Base-by-base conservation (phyloP, 2,329 filamentous ascomycete species). In the Botrytis fabae region DNA sequence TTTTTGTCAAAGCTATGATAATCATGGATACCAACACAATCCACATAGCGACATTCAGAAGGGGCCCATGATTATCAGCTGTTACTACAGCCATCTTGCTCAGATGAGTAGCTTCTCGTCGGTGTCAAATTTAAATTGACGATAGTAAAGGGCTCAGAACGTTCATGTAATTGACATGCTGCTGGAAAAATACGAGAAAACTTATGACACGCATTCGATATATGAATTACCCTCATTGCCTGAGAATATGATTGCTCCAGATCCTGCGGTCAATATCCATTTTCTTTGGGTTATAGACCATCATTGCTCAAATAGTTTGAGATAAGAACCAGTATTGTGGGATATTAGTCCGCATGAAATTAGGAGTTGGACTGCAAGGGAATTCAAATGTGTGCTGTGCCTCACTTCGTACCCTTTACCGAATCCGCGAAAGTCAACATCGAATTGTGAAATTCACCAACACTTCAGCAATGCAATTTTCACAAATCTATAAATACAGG, bases 21-120 rank as follows among this genome's bases (percentile, higher is more conserved):
- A 71, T n/a, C 72, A 71, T 71, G 20, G 69, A 61, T n/a, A 66
- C 60, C 22, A 73, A 22, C 10, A 64, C 64, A 48, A 71, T 63
- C 72, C 68, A 73, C 61, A 59, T 64, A 32, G 60, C 61, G 28
- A 73, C 38, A 51, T 71, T 71, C 18, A 66, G 22, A 20, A 71
- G 59, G 16, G 72, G 68, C 2, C 72, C 72, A 46, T 73, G 66
- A 42, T 64, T 44, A n/a, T 71, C 68, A 5, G 48, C 38, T 4
- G 70, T 71, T 25, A 70, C 38, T 18, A 42, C 42, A 22, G 69
- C 48, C 72, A 71, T 73, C 28, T 48, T 72, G 38, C 9, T n/a
- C 35, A 18, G 14, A 62, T 38, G 9, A 40, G 25, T 62, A 40
- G 12, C 38, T 28, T 20, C 25, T 14, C 7, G 25, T 62, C 22